Evolutionary conservation across 257 asterid species (phyloP), one percentile per base, ranked within the genome.

Genomic region (Plantago elongata): DNA sequence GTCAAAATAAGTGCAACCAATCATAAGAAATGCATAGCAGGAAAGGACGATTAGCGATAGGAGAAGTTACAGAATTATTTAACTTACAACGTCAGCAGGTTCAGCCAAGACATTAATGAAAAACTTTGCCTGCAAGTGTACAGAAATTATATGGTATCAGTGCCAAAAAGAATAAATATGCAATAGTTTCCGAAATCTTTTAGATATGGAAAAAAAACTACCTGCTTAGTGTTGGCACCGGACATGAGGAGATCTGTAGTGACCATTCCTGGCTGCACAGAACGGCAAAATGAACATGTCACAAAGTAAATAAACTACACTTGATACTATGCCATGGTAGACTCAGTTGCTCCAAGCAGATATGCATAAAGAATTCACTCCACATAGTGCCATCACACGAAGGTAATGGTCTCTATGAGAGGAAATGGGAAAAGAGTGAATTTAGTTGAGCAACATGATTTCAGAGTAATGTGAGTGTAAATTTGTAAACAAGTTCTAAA

Each of bases 221-320:
- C 98, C 94, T 91, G 98, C 84, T 91, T 88, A 38, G 96, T 86
- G 75, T 84, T 83, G 48, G 94, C 95, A 37, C 96, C 98, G 16
- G 95, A 82, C 98, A 91, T 84, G 70, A 91, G 95, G 69, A 91
- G 98, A 78, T 91, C 98, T 27, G 96, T 91, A 3, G 98, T 91
- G 34, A 91, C 98, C 98, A 91, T 91, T 65, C 98, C 98, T 51
- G 98, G 98, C 98, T 91, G 88, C 75, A 67, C 54, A 70, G 44
- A 43, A 70, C 12, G 18, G 47, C 55, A 7, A 27, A 50, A 64
- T 13, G 30, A 46, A 54, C 16, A 47, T 13, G 40, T 54, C 38
- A 58, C 60, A 40, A 52, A 58, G 16, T 65, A 45, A 38, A 48
- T 44, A 17, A 55, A 9, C 38, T 51, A 10, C 9, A 51, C n/a